Evolutionary conservation across 176 grass and related monocot species (phyloP), one percentile per base, ranked within the genome.

Genomic region (Bothriochloa decipiens): DNA sequence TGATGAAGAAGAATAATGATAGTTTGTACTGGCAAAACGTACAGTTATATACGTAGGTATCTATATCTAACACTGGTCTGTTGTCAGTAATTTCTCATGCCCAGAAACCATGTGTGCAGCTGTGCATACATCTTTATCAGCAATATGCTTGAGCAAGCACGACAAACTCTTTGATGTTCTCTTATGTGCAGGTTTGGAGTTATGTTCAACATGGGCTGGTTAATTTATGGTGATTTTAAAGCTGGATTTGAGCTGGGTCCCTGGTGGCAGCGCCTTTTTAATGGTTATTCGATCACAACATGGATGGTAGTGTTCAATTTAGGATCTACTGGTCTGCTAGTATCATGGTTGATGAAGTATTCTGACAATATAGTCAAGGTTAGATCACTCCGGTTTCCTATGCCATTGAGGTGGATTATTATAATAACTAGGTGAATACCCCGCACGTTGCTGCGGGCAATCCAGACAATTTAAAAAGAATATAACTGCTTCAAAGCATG

Each of bases 1-100:
- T 98, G 65, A 93, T 98, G 96, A 98, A 98, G 91, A 98, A 95
- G 83, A 98, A 94, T 53, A 98, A 87, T 88, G 96, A 98, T 68
- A 95, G 93, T 64, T 85, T 98, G 43, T 94, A 92, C 76, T 98
- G 96, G 96, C 96, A 98, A 83, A 93, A 98, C 83, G 84, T 91
- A 43, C 93, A 98, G 85, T 86, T 98, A 86, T 98, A 98, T 85
- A 95, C 22, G 96, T 95, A 94, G 37, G 89, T 91, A 91, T 85
- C 80, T 68, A 75, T 83, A 87, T 80, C 68, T 75, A 32, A 37
- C 52, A 78, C 47, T 45, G 10, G 29, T 80, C 15, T 1, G 28
- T 73, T 68, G 7, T 70, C 25, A 50, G 17, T 55, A 62, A 61
- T 12, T 80, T 11, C 73, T 74, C 47, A 62, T 33, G 5, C 28